These are phyloP conservation scores for Vitrella brassicaformis DNA, from an alignment of 73 alveolate species.

Conservation along the genomic window DNA sequence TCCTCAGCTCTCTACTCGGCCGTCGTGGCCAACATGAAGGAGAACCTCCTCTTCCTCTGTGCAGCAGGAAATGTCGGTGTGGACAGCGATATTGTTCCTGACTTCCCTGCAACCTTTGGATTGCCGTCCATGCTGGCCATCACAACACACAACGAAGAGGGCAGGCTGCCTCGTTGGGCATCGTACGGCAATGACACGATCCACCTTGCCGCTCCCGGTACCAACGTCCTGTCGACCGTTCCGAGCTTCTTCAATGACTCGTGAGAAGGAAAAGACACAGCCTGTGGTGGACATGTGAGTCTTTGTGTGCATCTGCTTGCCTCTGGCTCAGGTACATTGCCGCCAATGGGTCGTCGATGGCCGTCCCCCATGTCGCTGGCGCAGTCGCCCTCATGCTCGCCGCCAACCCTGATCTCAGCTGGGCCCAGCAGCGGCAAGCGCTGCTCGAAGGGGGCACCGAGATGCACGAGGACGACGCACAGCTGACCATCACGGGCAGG, in stretches of 20 bases:
- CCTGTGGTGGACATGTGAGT: too few species aligned
- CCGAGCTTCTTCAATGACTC: too few species aligned
- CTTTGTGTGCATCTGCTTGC: too few species aligned
- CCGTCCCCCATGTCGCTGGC: too few species aligned
- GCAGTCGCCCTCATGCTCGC: slow-evolving; percentile 25
- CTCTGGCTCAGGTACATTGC: too few species aligned
- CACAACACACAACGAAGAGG: neutral
- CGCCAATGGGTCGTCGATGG: too few species aligned
- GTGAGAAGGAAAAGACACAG: too few species aligned
- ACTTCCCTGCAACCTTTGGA: neutral
- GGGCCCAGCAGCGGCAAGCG: neutral
- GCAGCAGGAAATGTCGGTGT: neutral
- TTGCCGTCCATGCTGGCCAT: neutral
- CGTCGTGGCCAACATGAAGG: neutral
- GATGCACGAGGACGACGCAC: too few species aligned
- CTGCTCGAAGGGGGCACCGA: too few species aligned
- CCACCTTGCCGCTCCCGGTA: slow-evolving; percentile 8
- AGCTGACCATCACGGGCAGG: too few species aligned
- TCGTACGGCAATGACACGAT: slow-evolving; percentile 8
- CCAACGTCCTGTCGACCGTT: neutral
- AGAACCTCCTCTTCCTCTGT: neutral
- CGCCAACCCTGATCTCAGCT: neutral
- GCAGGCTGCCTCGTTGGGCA: neutral
- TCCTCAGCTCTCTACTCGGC: neutral
- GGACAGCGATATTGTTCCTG: neutral